phyloP scores from a whole-genome alignment of 768 basidiomycete genomes.

The Boletus subparvulus region DNA sequence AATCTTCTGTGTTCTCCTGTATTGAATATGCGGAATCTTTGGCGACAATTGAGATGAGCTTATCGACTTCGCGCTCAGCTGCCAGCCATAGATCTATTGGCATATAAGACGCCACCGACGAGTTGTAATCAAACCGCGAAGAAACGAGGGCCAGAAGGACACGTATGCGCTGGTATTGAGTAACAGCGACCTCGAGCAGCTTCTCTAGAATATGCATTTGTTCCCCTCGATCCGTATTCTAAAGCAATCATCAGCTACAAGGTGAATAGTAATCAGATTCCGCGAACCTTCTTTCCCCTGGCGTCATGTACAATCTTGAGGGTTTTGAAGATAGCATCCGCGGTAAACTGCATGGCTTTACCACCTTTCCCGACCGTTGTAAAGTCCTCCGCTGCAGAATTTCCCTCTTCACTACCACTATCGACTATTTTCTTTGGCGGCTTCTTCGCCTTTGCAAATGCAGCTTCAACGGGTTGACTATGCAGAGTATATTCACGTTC shows the following conservation, averaged over 20 bases:
- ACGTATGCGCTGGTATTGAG: slow-evolving; percentile 90
- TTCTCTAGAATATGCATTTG: slow-evolving; percentile 91
- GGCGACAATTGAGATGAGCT: slow-evolving; percentile 77
- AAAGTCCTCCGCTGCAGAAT: slow-evolving; percentile 55
- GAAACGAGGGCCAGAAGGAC: slow-evolving; percentile 92
- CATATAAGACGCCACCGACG: slow-evolving; percentile 83
- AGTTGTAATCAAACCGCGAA: slow-evolving; percentile 96
- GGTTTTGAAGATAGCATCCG: slow-evolving; percentile 89
- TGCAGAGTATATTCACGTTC: slow-evolving; percentile 68
- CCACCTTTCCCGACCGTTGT: slow-evolving; percentile 91
- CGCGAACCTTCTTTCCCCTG: slow-evolving; percentile 87
- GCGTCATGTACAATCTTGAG: slow-evolving; percentile 90
- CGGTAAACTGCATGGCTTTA: slow-evolving; percentile 74
- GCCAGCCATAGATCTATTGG: slow-evolving; percentile 88
- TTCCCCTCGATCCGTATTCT: slow-evolving; percentile 97
- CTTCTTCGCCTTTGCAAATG: slow-evolving; percentile 37
- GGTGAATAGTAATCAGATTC: background rate
- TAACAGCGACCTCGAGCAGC: slow-evolving; percentile 80
- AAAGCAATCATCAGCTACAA: slow-evolving; percentile 14
- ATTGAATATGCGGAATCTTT: slow-evolving; percentile 74
- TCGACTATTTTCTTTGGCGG: slow-evolving; percentile 36
- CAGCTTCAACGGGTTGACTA: slow-evolving; percentile 46
- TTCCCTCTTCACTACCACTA: slow-evolving; percentile 45
- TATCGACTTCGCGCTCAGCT: slow-evolving; percentile 86
- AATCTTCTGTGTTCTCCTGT: slow-evolving; percentile 85